Base-by-base conservation (phyloP, 176 grass and related monocot species). In the Eragrostis nindensis region DNA sequence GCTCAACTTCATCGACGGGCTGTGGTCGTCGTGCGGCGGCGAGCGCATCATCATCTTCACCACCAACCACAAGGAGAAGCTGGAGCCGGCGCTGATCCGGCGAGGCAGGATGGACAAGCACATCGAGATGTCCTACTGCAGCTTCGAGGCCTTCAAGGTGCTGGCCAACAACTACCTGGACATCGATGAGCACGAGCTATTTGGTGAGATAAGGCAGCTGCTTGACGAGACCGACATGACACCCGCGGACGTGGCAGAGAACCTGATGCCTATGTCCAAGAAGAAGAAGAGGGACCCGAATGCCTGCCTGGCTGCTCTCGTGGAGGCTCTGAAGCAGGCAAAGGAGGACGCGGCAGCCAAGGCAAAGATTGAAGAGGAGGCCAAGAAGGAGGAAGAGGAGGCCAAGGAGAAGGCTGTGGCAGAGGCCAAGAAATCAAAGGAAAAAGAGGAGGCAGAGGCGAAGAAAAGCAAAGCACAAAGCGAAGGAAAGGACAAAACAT, bases 101-200 rank as follows among this genome's bases (percentile, higher is more conserved):
- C 36, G 72, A 1, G 92, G 92, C 0, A 73, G 92, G 3, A 94
- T 91, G 92, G 92, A 94, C 84, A 94, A 89, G 73, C 92, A 87
- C 73, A 87, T 94, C 68, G 84, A 94, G 86, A 91, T 91, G 92
- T 94, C 86, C 6, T 94, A 89, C 81, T 94, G 92, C 80, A 3
- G 81, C 55, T 89, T 79, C 43, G 77, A 82, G 36, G 86, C 83
- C 0, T 91, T 91, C 62, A 79, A 85, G 86, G 80, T 91, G 72
- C 70, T 94, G 3, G 83, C 86, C 17, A 87, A 78, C 22, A 94
- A 91, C 60, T 94, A 94, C 67, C 59, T 94, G 0, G 83, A 71
- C 18, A 5, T 89, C n/a, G 0, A 40, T 8, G 42, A 42, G 11
- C 92, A 91, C 10, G 24, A 75, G 12, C 52, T 86, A 8, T 94